Conservation (phyloP, 2,329 filamentous ascomycete genomes). For the Xylaria sp. region DNA sequence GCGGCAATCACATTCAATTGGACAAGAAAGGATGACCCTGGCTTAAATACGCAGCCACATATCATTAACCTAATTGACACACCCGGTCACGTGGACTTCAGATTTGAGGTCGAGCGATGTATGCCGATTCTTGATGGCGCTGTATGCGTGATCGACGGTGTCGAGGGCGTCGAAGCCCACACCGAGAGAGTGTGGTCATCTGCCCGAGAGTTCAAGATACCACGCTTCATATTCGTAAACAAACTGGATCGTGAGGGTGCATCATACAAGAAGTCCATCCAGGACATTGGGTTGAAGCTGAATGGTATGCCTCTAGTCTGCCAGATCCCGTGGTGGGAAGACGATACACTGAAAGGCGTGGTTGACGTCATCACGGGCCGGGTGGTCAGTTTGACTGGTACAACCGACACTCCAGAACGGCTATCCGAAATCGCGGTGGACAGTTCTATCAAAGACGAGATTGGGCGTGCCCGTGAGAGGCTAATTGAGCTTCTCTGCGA, state of each 20-base stretch:
- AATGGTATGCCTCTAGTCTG: slow-evolving; percentile 90
- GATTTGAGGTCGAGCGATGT: slow-evolving; percentile 94
- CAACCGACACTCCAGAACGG: slow-evolving; percentile 52
- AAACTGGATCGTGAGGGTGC: slow-evolving; percentile 87
- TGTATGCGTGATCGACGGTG: slow-evolving; percentile 91
- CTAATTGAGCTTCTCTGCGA: slow-evolving; percentile 88
- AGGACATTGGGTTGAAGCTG: slow-evolving; percentile 83
- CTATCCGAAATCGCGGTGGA: slow-evolving; percentile 65
- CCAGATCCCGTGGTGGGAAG: slow-evolving; percentile 94
- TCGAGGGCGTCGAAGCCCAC: slow-evolving; percentile 94
- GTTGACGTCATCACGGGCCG: slow-evolving; percentile 83
- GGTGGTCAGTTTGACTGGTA: slow-evolving; percentile 76
- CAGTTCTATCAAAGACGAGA: slow-evolving; percentile 68
- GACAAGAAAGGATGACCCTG: slow-evolving; percentile 66
- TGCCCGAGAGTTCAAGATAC: slow-evolving; percentile 85
- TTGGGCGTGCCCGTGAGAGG: slow-evolving; percentile 78
- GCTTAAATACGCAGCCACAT: slow-evolving; percentile 37
- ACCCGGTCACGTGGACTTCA: slow-evolving; percentile 95
- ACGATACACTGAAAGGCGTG: slow-evolving; percentile 82
- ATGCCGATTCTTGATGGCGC: slow-evolving; percentile 88
- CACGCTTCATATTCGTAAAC: slow-evolving; percentile 83
- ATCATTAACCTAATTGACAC: slow-evolving; percentile 95
- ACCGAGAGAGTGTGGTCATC: slow-evolving; percentile 97
- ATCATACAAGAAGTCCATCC: slow-evolving; percentile 83
- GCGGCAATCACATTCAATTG: slow-evolving; percentile 95